A percentile compares a stretch with the other conserved stretches of the same genome.
These are phyloP conservation scores for Solanum peruvianum DNA, from an alignment of 257 asterid genomes.

Conservation along the genomic window DNA sequence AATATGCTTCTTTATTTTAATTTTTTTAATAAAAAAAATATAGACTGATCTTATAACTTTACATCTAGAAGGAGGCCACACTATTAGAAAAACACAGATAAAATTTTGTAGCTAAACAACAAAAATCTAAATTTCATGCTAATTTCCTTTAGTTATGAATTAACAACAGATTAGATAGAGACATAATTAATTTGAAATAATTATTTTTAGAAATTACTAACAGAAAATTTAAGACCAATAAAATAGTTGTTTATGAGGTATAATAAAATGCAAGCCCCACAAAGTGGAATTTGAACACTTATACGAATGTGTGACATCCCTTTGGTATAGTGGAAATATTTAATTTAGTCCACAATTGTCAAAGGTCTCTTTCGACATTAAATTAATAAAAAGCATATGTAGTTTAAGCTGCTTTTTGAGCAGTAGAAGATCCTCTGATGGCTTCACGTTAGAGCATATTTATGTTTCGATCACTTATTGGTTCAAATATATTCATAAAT, in stretches of 20 bases:
- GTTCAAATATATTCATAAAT: slow-evolving; percentile 2
- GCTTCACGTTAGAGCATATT: slow-evolving; percentile 13
- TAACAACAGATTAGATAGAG: no score
- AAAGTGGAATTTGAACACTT: background rate
- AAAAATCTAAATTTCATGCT: no score
- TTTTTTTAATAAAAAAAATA: no score
- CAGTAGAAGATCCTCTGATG: slow-evolving; percentile 51
- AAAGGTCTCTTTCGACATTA: slow-evolving; percentile 6
- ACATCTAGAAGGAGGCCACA: background rate
- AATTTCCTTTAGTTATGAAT: background rate
- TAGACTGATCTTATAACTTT: background rate
- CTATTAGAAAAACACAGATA: background rate
- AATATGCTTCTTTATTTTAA: background rate
- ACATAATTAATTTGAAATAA: no score
- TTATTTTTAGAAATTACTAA: no score
- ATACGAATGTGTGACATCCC: slow-evolving; percentile 9
- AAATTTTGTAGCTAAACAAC: background rate
- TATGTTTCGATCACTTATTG: slow-evolving; percentile 14
- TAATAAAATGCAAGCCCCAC: background rate
- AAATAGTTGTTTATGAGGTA: background rate
- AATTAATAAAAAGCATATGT: slow-evolving; percentile 43
- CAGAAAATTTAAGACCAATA: no score
- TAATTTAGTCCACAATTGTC: slow-evolving; percentile 13
- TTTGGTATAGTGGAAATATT: background rate
- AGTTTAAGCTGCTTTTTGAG: slow-evolving; percentile 41